A percentile compares a stretch with the other conserved stretches of the same genome.
Conservation (phyloP, 768 basidiomycete genomes). For the Agaricus subrufescens region DNA sequence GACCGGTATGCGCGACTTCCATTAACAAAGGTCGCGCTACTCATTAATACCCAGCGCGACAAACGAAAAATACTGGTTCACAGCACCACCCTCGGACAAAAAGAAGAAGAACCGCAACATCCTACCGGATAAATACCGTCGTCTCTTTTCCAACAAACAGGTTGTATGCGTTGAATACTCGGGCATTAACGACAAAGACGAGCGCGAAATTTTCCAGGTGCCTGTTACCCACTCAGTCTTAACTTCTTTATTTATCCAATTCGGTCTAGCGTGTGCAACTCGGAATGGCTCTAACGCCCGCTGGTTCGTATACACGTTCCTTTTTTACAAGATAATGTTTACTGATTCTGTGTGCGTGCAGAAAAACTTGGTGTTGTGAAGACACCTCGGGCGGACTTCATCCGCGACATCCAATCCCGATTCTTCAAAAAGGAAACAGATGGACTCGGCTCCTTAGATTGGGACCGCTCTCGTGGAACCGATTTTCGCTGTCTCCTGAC, state of each 20-base stretch:
- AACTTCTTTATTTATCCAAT: constrained; percentile 1
- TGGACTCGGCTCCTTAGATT: constrained; percentile 35
- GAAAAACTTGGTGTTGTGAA: constrained; percentile 69
- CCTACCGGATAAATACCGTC: constrained; percentile 52
- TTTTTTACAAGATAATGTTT: background rate
- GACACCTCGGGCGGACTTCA: constrained; percentile 51
- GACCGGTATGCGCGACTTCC: constrained; percentile 39
- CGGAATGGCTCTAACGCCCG: constrained; percentile 72
- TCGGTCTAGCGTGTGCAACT: constrained; percentile 61
- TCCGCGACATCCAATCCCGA: constrained; percentile 47
- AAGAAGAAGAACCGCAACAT: constrained; percentile 18
- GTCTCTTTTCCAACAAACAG: constrained; percentile 66
- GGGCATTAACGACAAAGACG: constrained; percentile 49
- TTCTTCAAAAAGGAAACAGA: constrained; percentile 36
- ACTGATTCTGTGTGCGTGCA: constrained; percentile 13
- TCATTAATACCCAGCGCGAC: constrained; percentile 20
- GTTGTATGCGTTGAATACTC: constrained; percentile 79
- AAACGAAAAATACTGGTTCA: constrained; percentile 53
- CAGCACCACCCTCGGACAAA: constrained; percentile 13
- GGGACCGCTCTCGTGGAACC: constrained; percentile 44
- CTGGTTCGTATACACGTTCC: constrained; percentile 34
- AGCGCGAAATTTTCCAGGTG: constrained; percentile 73
- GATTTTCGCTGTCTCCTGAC: constrained; percentile 60
- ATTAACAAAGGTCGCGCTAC: background rate
- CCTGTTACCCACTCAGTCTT: background rate